Base-by-base conservation (phyloP, 2,329 filamentous ascomycete genomes). In the Botryotinia convoluta region DNA sequence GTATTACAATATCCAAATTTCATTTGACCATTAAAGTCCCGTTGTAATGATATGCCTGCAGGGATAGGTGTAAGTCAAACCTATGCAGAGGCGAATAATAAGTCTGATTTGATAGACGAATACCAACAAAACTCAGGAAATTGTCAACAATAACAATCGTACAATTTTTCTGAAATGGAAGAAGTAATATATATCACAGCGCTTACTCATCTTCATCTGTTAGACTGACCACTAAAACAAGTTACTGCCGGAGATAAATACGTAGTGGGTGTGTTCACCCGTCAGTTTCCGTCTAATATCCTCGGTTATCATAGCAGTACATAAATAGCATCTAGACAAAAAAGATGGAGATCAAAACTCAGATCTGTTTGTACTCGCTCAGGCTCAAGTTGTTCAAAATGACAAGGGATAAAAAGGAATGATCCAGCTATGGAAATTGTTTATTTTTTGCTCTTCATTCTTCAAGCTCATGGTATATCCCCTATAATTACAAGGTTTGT, bases 401-500 rank as follows among this genome's bases (percentile, higher is more conserved):
- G 18, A 48, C 18, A 57, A 57, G 5, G 7, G 16, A 48, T 35
- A 3, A 9, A 37, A 26, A 35, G 10, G 18, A 16, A 26, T 35
- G 37, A 64, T 20, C n/a, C 35, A 42, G 35, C 16, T 32, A 29
- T 26, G 20, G 35, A 69, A 69, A 42, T 32, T 14, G 65, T 18
- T 57, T 57, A 7, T 32, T 42, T n/a, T 39, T 39, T 26, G 26
- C 22, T 68, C 18, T 68, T 54, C 65, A 65, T 71, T 42, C 59
- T 71, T 71, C 32, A 71, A 71, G 42, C 44, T 51, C 69, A 64
- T 71, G 69, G 69, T 71, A 71, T 71, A 65, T 65, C 69, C 57
- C 59, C 22, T 51, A 62, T 26, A 51, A 51, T 71, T 71, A 71
- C 69, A 65, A 51, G 69, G 37, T 51, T 64, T 69, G 35, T 42